Evolutionary conservation across 352 stramenopile species (phyloP).

Genomic region (Plasmopara viticola): DNA sequence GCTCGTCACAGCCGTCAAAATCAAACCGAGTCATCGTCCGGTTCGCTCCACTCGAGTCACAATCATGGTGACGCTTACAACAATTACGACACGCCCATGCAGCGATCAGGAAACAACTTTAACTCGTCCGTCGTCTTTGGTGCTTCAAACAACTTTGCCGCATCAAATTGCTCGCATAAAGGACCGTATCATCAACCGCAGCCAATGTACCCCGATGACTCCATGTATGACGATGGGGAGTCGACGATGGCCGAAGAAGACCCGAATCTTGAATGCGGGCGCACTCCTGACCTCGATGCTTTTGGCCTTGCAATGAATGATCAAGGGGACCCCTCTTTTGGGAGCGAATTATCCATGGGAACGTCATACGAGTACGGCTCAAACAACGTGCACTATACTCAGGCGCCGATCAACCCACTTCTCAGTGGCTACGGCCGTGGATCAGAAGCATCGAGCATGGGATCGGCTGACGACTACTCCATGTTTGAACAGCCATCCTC

Average conservation of each 20-base stretch:
- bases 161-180: conserved; percentile 8
- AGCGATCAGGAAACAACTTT: conserved; percentile 23
- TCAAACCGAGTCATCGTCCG: conserved; percentile 60
- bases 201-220: conserved; percentile 32
- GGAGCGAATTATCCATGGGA: conserved; percentile 53
- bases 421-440: conserved; percentile 39
- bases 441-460: conserved; percentile 56
- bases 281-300: conserved; percentile 34
- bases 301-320: conserved; percentile 29
- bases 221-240: conserved; percentile 27
- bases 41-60: conserved; percentile 37
- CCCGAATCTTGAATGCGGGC: conserved; percentile 34
- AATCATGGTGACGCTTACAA: conserved; percentile 28
- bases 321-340: conserved; percentile 33
- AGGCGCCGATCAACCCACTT: conserved; percentile 35
- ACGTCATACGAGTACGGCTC: conserved; percentile 42
- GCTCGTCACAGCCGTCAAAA: conserved; percentile 46
- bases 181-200: conserved; percentile 25
- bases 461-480: conserved; percentile 43
- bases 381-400: conserved; percentile 21
- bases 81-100: conserved; percentile 33
- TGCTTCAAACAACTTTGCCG: conserved; percentile 12
- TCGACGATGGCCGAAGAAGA: conserved; percentile 33
- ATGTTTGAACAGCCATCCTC: conserved; percentile 33
- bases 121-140: conserved; percentile 2